Evolutionary conservation across 805 yeast genomes (phyloP).

Genomic region (Saturnispora saitoi): DNA sequence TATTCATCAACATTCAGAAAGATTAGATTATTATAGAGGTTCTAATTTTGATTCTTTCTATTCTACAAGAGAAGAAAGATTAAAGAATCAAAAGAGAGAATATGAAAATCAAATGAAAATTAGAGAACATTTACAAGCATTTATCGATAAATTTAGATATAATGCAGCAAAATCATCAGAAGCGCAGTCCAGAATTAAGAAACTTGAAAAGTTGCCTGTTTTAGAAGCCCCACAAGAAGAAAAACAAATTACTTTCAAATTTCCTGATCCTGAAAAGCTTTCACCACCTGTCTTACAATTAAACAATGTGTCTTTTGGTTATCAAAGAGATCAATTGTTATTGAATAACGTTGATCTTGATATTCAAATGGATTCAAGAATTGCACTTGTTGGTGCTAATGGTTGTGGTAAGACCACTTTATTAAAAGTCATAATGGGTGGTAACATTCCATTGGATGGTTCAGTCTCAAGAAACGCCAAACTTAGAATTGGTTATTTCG

Average conservation of each 20-base stretch:
- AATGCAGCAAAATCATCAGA: conserved; percentile 97
- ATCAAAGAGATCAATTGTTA: conserved; percentile 54
- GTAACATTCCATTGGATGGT: conserved; percentile 67
- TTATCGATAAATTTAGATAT: conserved; percentile 93
- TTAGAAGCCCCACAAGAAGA: conserved; percentile 95
- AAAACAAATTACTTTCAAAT: conserved; percentile 70
- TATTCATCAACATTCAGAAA: conserved; percentile 94
- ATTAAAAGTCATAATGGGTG: conserved; percentile 77
- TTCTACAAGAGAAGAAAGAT: conserved; percentile 88
- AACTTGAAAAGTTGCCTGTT: conserved; percentile 87
- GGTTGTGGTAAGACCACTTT: conserved; percentile 99
- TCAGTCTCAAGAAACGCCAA: conserved; percentile 73
- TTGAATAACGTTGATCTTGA: conserved; percentile 76
- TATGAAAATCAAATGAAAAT: conserved; percentile 96
- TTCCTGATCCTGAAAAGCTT: conserved; percentile 89
- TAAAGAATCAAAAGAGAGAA: conserved; percentile 87
- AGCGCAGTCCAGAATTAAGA: conserved; percentile 96
- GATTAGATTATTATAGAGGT: conserved; percentile 92
- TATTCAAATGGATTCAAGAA: conserved; percentile 88
- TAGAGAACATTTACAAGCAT: conserved; percentile 86
- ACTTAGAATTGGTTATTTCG: conserved; percentile 90
- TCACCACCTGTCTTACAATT: conserved; percentile 92
- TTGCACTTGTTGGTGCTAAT: conserved; percentile 96
- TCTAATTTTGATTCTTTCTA: conserved; percentile 90
- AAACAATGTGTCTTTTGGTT: conserved; percentile 81